These are phyloP conservation scores for Lepidium didymum DNA, from an alignment of 345 rosid species.

Conservation along the genomic window DNA sequence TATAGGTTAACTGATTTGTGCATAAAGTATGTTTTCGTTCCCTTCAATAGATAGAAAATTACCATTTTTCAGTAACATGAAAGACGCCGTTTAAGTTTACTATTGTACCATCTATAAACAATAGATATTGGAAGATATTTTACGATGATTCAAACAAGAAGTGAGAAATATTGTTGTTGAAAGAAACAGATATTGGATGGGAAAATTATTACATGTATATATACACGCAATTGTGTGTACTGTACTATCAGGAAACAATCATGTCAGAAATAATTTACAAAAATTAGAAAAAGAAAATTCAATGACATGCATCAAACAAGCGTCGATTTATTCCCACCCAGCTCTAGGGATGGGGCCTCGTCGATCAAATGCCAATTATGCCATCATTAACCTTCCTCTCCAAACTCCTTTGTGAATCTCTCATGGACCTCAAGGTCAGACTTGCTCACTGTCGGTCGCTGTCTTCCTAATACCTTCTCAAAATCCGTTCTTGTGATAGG, in stretches of 20 bases:
- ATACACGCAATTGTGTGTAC: background rate
- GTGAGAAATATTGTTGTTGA: background rate
- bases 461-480: constrained; percentile 83
- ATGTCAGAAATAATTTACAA: background rate
- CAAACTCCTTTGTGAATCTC: constrained; percentile 89
- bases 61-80: no score
- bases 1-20: constrained; percentile 1
- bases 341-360: no score
- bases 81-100: no score
- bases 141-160: no score
- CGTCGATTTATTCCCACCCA: background rate
- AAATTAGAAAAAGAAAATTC: background rate
- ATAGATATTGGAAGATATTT: no score
- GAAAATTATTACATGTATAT: background rate
- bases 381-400: constrained; percentile 70
- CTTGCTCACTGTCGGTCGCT: constrained; percentile 86
- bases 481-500: constrained; percentile 79
- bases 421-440: constrained; percentile 82
- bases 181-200: background rate
- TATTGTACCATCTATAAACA: no score
- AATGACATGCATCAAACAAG: background rate
- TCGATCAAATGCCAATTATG: background rate
- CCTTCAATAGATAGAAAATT: no score
- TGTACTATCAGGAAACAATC: background rate
- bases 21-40: background rate